Percentiles rank a stretch among this genome's conserved stretches.
Evolutionary conservation across 23 red algal species (phyloP).

Genomic region (Gracilaria gracilis): DNA sequence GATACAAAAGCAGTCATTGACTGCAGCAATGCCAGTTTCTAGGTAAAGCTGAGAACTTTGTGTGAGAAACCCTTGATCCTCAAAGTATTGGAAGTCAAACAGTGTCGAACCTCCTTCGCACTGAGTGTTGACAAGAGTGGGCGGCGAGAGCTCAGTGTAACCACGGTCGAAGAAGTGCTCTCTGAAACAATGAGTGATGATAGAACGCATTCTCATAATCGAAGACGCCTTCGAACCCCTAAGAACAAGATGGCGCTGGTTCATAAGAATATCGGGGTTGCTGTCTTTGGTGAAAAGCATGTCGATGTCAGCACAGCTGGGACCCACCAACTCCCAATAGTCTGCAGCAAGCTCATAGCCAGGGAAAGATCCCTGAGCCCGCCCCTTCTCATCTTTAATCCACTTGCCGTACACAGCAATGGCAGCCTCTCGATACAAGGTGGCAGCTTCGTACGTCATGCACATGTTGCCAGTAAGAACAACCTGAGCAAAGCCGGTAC

Average conservation of each 20-base stretch:
- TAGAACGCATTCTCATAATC: slow-evolving; percentile 82
- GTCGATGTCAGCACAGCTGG: slow-evolving; percentile 89
- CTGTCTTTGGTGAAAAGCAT: slow-evolving; percentile 90
- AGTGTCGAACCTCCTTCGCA: slow-evolving; percentile 98
- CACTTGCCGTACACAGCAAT: slow-evolving; percentile 86
- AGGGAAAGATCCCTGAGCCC: slow-evolving; percentile 88
- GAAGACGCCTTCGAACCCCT: slow-evolving; percentile 83
- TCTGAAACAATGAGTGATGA: slow-evolving; percentile 96
- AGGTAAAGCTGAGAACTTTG: slow-evolving; percentile 96
- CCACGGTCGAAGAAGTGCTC: slow-evolving; percentile 94
- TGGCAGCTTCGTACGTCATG: slow-evolving; percentile 91
- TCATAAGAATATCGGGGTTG: slow-evolving; percentile 93
- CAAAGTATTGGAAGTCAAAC: slow-evolving; percentile 97
- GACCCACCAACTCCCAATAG: slow-evolving; percentile 94
- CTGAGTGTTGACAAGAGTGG: slow-evolving; percentile 95
- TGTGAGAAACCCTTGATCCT: slow-evolving; percentile 83
- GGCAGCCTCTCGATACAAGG: slow-evolving; percentile 82
- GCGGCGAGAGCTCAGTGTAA: slow-evolving; percentile 93
- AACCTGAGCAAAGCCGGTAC: slow-evolving; percentile 92
- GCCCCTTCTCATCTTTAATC: slow-evolving; percentile 62
- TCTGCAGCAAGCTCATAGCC: slow-evolving; percentile 92
- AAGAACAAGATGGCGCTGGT: slow-evolving; percentile 94
- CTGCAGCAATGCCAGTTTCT: slow-evolving; percentile 95
- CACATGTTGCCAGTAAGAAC: slow-evolving; percentile 91
- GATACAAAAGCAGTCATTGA: slow-evolving; percentile 97